Evolutionary conservation across 352 stramenopile genomes (phyloP), one percentile per base, ranked within the genome.

Genomic region (Salisapilia sapeloensis): DNA sequence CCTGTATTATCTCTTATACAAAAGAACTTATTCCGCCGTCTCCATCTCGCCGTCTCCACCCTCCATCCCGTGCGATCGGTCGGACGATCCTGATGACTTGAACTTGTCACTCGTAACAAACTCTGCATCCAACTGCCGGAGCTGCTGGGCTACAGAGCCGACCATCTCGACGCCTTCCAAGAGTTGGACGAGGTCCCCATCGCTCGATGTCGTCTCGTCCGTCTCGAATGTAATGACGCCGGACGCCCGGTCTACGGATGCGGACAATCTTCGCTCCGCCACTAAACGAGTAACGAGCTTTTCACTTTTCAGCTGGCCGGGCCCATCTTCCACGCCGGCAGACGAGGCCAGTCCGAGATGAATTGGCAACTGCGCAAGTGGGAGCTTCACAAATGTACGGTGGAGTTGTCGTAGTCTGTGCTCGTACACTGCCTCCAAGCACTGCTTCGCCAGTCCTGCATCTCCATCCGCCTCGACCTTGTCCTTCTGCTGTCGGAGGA

Each of bases 71-170:
- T n/a, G n/a, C n/a, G n/a, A n/a, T n/a, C n/a, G n/a, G n/a, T n/a
- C n/a, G n/a, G n/a, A n/a, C n/a, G n/a, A n/a, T n/a, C n/a, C n/a
- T n/a, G n/a, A n/a, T n/a, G n/a, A n/a, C 44, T 84, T 65, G 44
- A 87, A 87, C 40, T 84, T 83, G 38, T 57, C 35, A 38, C 69
- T 83, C 40, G 67, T 83, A 3, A 87, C 65, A 12, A 87, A 49
- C 44, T 87, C 71, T n/a, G 64, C 56, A 42, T 87, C 71, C 58
- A 87, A 74, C 27, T 50, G 43, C n/a, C 66, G 65, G 32, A 83
- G 45, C 38, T 81, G 64, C n/a, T 55, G 46, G 11, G 71, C 64
- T 22, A 87, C 60, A 21, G 58, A 24, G 34, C 82, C 48, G 15
- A 87, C 49, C 46, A 69, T 78, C 28, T 81, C 56, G 62, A 87